A percentile compares a stretch with the other conserved stretches of the same genome.
Evolutionary conservation across 805 yeast species (phyloP).

Genomic region (Phaffomyces opuntiae): DNA sequence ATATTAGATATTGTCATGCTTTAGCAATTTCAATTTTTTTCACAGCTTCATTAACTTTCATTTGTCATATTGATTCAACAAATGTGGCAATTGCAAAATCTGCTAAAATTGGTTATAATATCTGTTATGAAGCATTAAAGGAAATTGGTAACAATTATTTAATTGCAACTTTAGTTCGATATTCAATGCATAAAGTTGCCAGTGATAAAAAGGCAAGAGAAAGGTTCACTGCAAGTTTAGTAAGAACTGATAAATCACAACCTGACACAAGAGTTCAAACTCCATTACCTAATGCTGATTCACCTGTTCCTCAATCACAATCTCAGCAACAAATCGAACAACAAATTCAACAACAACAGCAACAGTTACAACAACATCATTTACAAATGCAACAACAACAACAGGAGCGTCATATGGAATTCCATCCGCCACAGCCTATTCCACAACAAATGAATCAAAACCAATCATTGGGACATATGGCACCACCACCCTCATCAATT

Average conservation of each 20-base stretch:
- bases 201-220: constrained; percentile 26
- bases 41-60: constrained; percentile 61
- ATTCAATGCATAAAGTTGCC: constrained; percentile 37
- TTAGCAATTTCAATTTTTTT: constrained; percentile 50
- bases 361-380: background rate
- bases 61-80: constrained; percentile 52
- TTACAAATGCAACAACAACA: background rate
- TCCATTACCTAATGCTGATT: background rate
- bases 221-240: constrained; percentile 13
- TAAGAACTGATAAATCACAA: constrained; percentile 10
- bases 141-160: constrained; percentile 46
- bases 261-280: constrained; percentile 13
- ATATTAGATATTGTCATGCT: constrained; percentile 49
- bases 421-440: background rate
- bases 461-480: background rate
- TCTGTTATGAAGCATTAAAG: constrained; percentile 27
- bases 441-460: background rate
- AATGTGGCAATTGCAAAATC: constrained; percentile 28
- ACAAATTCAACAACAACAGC: background rate
- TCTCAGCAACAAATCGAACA: background rate
- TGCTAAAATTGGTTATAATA: constrained; percentile 29
- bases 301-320: background rate
- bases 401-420: background rate
- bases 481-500: background rate
- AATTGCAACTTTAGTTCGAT: constrained; percentile 43